phyloP scores from a whole-genome alignment of 1,284 basidiomycete genomes.

The Ustilago esculenta region DNA sequence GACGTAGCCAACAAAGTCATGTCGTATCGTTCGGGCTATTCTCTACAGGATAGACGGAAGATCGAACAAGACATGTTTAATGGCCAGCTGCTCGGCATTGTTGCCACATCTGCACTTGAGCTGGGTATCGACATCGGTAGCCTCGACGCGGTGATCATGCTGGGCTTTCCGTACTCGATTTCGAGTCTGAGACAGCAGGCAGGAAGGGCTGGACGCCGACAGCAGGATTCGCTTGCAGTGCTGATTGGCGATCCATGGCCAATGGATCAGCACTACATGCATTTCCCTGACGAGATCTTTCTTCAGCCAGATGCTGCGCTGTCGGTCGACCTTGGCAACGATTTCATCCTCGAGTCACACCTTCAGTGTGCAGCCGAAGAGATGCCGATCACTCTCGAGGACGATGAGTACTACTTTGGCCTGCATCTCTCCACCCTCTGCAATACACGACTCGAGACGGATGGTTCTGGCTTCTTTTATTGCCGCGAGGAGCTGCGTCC shows the following conservation, averaged over 20 bases:
- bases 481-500: slow-evolving; percentile 80
- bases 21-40: slow-evolving; percentile 84
- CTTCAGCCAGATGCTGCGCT: slow-evolving; percentile 73
- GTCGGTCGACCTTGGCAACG: slow-evolving; percentile 78
- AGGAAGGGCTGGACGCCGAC: slow-evolving; percentile 83
- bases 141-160: slow-evolving; percentile 87
- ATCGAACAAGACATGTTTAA: slow-evolving; percentile 89
- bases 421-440: slow-evolving; percentile 69
- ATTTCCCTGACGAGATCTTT: slow-evolving; percentile 72
- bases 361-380: slow-evolving; percentile 88
- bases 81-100: slow-evolving; percentile 80
- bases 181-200: slow-evolving; percentile 83
- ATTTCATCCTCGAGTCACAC: slow-evolving; percentile 82
- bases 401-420: slow-evolving; percentile 81
- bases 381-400: slow-evolving; percentile 76
- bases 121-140: slow-evolving; percentile 89
- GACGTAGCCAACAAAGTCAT: slow-evolving; percentile 82
- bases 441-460: slow-evolving; percentile 72
- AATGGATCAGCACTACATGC: slow-evolving; percentile 81
- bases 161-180: slow-evolving; percentile 78
- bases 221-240: slow-evolving; percentile 82
- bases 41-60: slow-evolving; percentile 76
- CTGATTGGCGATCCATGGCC: slow-evolving; percentile 79
- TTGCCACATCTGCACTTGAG: slow-evolving; percentile 91
- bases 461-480: slow-evolving; percentile 79